Conservation (phyloP, 2,329 filamentous ascomycete genomes). For the Macrophomina phaseolina region DNA sequence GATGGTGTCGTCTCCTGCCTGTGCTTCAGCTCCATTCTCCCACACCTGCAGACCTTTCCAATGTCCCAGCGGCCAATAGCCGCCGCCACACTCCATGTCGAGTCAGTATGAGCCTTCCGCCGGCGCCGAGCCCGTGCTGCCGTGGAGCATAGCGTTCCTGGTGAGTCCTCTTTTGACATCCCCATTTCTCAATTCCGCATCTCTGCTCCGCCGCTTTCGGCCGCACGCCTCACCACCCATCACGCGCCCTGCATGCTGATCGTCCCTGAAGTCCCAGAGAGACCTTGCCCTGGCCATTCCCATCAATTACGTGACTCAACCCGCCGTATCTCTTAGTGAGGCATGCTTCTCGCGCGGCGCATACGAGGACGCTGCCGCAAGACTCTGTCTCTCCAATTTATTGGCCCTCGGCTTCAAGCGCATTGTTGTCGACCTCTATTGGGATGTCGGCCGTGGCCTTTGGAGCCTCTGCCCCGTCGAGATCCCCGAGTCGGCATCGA, state of each 20-base stretch:
- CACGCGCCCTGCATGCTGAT: conserved; percentile 14
- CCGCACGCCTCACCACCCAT: background rate
- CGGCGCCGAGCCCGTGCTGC: conserved; percentile 28
- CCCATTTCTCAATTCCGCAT: conserved; percentile 9
- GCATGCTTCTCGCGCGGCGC: conserved; percentile 63
- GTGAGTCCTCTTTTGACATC: conserved; percentile 28
- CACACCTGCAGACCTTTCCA: background rate
- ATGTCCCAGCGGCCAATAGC: conserved; percentile 15
- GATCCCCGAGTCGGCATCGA: conserved; percentile 46
- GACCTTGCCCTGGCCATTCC: conserved; percentile 65
- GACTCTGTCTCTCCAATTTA: conserved; percentile 67
- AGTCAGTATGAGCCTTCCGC: conserved; percentile 30
- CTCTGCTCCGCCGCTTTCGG: background rate
- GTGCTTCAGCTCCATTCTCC: conserved; percentile 13
- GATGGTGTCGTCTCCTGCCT: conserved; percentile 18
- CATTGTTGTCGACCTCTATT: conserved; percentile 67
- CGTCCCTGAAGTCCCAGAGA: conserved; percentile 59
- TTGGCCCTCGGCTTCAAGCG: conserved; percentile 64
- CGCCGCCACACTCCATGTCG: conserved; percentile 2
- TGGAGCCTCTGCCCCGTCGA: conserved; percentile 69
- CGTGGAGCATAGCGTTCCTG: conserved; percentile 32
- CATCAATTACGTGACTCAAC: conserved; percentile 65
- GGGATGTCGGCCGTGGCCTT: conserved; percentile 59
- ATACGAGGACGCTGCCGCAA: conserved; percentile 59
- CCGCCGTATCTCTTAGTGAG: conserved; percentile 61